phyloP scores from a whole-genome alignment of 768 basidiomycete genomes.

The Hortiboletus campestris region DNA sequence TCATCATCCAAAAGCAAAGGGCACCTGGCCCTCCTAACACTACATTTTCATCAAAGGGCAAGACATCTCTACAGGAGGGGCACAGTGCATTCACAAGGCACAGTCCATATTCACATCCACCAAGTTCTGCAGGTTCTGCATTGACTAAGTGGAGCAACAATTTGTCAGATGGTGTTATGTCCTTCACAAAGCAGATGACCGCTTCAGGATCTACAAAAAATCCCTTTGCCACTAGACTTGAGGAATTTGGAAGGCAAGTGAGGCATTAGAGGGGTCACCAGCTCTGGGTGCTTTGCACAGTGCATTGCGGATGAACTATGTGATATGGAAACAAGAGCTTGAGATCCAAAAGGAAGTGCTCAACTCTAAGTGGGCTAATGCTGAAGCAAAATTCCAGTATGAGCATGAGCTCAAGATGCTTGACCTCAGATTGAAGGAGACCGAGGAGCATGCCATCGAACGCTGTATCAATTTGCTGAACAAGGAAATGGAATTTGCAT shows the following conservation, averaged over 20 bases:
- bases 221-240: neutral
- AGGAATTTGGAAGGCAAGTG: constrained; percentile 1
- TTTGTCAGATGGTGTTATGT: neutral
- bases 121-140: neutral
- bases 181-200: neutral
- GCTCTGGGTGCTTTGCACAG: neutral
- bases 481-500: neutral
- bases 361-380: neutral
- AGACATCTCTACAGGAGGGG: neutral
- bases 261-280: neutral
- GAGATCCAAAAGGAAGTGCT: neutral
- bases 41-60: neutral
- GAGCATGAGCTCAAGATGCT: constrained; percentile 1
- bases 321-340: neutral
- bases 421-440: neutral
- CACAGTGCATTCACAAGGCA: neutral
- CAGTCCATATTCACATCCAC: neutral
- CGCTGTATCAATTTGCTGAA: neutral
- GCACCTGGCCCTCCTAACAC: neutral
- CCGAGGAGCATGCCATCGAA: neutral
- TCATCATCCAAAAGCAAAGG: neutral
- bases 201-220: neutral
- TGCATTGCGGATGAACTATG: neutral
- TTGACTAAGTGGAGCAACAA: neutral
- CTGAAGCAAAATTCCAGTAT: neutral